Evolutionary conservation across 2,329 filamentous ascomycete genomes (phyloP).

Genomic region (Fusarium tupiense): DNA sequence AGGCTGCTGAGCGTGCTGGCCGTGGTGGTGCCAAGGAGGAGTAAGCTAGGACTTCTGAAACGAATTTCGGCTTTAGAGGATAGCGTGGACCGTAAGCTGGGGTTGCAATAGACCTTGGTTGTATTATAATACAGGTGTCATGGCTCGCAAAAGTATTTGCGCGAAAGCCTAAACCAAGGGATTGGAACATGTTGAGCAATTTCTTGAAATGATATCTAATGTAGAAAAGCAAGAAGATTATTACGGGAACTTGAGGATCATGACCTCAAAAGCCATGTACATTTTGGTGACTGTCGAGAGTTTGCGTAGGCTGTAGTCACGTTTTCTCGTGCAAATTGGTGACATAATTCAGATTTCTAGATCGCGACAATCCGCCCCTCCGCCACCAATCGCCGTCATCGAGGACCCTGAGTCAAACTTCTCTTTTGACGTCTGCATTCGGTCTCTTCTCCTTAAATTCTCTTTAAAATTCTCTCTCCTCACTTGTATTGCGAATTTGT

Average conservation of each 20-base stretch:
- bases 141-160: conserved; percentile 21
- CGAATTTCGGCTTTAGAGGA: conserved; percentile 1
- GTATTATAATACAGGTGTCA: conserved; percentile 31
- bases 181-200: background rate
- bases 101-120: conserved; percentile 24
- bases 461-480: too few species aligned
- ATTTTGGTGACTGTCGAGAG: background rate
- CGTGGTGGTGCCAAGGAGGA: conserved; percentile 78
- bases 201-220: background rate
- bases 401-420: background rate
- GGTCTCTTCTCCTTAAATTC: too few species aligned
- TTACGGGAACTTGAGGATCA: background rate
- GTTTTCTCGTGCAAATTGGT: conserved; percentile 47
- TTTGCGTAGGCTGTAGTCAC: conserved; percentile 31
- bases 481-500: too few species aligned
- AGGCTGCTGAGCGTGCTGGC: conserved; percentile 80
- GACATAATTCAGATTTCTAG: conserved; percentile 35
- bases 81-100: conserved; percentile 11
- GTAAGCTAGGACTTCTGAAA: conserved; percentile 52
- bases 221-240: background rate
- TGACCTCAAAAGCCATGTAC: background rate
- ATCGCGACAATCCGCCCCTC: conserved; percentile 44
- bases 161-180: background rate
- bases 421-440: background rate
- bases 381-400: conserved; percentile 34